Evolutionary conservation across 176 grass and related monocot genomes (phyloP).

Genomic region (Oryza officinalis): DNA sequence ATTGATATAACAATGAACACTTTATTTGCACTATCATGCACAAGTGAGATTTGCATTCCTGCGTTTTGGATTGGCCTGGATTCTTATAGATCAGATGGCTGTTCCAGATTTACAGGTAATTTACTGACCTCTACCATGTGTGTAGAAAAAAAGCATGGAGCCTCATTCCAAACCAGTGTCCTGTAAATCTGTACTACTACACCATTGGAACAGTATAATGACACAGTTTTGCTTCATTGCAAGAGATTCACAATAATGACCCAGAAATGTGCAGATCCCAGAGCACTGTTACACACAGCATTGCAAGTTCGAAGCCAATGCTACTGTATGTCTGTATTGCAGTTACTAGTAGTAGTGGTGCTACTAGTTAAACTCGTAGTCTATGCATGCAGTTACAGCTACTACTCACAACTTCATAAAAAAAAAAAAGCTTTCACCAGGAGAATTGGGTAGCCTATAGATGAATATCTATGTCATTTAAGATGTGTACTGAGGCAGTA

Average conservation of each 20-base stretch:
- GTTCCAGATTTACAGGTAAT: no score
- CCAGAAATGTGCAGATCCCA: neutral
- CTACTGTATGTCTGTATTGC: neutral
- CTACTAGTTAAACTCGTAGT: neutral
- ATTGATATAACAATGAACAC: no score
- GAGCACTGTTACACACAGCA: neutral
- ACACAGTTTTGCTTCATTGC: neutral
- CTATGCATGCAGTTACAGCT: neutral
- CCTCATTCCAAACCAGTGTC: neutral
- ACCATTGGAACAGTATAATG: neutral
- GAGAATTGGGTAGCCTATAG: neutral
- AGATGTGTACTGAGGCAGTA: neutral
- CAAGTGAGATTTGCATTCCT: no score
- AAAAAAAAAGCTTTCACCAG: neutral
- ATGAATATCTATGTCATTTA: neutral
- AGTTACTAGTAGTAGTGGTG: no score
- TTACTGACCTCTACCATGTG: neutral
- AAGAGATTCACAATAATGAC: neutral
- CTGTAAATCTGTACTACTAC: neutral
- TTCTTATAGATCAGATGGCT: no score
- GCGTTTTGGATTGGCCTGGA: no score
- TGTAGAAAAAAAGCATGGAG: neutral
- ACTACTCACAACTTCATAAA: neutral
- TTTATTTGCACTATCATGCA: no score
- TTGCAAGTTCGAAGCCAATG: neutral